A percentile compares a stretch with the other conserved stretches of the same genome.
phyloP scores from a whole-genome alignment of 192 early-diverging fungal species.

The Coemansia sp. region DNA sequence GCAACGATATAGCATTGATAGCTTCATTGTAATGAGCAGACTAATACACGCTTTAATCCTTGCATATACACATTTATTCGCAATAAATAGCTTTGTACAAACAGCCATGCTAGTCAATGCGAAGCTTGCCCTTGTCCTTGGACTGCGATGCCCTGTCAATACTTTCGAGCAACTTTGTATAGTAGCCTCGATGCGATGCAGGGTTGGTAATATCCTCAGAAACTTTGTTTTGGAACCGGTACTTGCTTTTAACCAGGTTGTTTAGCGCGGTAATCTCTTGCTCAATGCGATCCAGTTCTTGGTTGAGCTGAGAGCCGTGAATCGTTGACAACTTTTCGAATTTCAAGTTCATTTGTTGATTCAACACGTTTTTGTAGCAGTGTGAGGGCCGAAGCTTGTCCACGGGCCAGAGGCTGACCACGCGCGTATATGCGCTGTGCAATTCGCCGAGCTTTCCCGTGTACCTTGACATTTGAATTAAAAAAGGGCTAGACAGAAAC shows the following conservation, averaged over 20 bases:
- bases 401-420: constrained; percentile 63
- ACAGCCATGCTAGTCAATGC: constrained; percentile 27
- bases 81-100: background rate
- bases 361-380: constrained; percentile 64
- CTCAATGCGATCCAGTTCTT: constrained; percentile 13
- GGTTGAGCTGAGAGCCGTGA: constrained; percentile 28
- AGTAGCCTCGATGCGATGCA: constrained; percentile 38
- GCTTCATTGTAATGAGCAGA: constrained; percentile 10
- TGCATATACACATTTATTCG: background rate
- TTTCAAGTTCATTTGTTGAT: constrained; percentile 37
- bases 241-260: constrained; percentile 28
- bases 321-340: constrained; percentile 28
- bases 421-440: constrained; percentile 61
- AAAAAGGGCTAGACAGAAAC: background rate
- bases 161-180: constrained; percentile 36
- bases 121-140: constrained; percentile 24
- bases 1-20: constrained; percentile 47
- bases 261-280: constrained; percentile 30
- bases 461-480: constrained; percentile 25
- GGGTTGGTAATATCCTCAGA: constrained; percentile 29
- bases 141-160: constrained; percentile 33
- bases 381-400: constrained; percentile 70
- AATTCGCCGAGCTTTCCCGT: constrained; percentile 49
- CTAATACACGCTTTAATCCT: constrained; percentile 8
- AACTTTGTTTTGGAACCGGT: constrained; percentile 25